Percentiles rank a stretch among this genome's conserved stretches.
Conservation (phyloP, 441 rosid genomes). For the Pelargonium citronellum region DNA sequence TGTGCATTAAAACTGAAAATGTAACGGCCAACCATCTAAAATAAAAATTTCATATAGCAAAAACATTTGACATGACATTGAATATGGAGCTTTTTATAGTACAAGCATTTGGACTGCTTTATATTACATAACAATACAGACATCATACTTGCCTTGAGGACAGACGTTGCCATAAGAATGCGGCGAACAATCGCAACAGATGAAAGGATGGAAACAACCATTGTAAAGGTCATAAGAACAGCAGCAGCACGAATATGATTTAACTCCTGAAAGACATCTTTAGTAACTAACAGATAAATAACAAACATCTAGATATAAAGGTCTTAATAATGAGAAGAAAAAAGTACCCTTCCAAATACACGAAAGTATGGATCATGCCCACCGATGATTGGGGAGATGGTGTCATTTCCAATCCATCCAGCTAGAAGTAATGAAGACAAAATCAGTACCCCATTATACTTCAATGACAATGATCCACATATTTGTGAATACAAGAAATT, state of each 20-base stretch:
- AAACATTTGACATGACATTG: too few relatives aligned
- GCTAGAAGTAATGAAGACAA: conserved; percentile 33
- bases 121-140: conserved; percentile 6
- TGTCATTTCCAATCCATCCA: conserved; percentile 82
- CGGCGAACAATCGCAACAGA: conserved; percentile 87
- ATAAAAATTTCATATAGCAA: too few relatives aligned
- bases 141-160: conserved; percentile 64
- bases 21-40: too few relatives aligned
- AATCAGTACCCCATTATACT: conserved; percentile 17
- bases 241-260: conserved; percentile 66
- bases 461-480: conserved; percentile 5
- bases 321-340: conserved; percentile 11
- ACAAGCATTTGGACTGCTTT: too few relatives aligned
- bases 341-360: conserved; percentile 65
- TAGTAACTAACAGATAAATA: conserved; percentile 9
- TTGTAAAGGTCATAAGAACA: conserved; percentile 69
- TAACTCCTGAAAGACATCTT: conserved; percentile 55
- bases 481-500: background rate
- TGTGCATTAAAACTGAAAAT: too few relatives aligned
- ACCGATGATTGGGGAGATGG: conserved; percentile 71
- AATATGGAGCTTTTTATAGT: too few relatives aligned
- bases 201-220: conserved; percentile 68
- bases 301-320: conserved; percentile 10
- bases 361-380: conserved; percentile 69
- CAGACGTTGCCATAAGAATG: conserved; percentile 95